Percentiles rank a stretch among this genome's conserved stretches.
These are phyloP conservation scores for Camillea tinctor DNA, from an alignment of 2,329 filamentous ascomycete genomes.

Conservation along the genomic window DNA sequence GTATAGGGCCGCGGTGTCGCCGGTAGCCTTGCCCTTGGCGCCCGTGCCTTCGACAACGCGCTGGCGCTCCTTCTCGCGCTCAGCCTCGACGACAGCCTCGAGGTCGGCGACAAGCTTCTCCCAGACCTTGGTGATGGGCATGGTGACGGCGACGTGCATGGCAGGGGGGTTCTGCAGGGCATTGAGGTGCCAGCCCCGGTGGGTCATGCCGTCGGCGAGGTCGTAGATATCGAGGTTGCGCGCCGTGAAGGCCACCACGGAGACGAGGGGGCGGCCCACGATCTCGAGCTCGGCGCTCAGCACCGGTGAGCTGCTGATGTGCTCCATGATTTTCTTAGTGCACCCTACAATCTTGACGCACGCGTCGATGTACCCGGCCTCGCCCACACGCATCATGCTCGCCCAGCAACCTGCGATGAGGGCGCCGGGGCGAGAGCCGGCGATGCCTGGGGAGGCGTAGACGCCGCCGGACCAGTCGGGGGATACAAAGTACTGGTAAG, in stretches of 20 bases:
- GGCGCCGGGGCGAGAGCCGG: constrained; percentile 87
- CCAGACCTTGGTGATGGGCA: constrained; percentile 78
- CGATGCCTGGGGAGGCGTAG: constrained; percentile 89
- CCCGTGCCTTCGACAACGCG: constrained; percentile 68
- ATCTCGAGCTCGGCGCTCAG: constrained; percentile 74
- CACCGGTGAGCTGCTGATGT: constrained; percentile 67
- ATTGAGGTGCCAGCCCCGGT: constrained; percentile 92
- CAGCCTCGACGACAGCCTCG: constrained; percentile 64
- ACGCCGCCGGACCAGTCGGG: constrained; percentile 95
- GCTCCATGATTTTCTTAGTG: constrained; percentile 76
- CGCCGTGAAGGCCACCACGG: constrained; percentile 85
- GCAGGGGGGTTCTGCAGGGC: constrained; percentile 88
- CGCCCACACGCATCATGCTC: constrained; percentile 82
- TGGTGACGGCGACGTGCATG: constrained; percentile 89
- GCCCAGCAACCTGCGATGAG: constrained; percentile 97
- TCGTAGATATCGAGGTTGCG: constrained; percentile 84
- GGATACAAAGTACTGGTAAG: constrained; percentile 94
- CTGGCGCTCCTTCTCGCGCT: constrained; percentile 78
- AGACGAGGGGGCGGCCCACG: constrained; percentile 82
- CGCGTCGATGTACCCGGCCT: constrained; percentile 81
- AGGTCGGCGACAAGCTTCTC: constrained; percentile 76
- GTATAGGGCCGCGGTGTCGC: constrained; percentile 85
- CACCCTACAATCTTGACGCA: constrained; percentile 87
- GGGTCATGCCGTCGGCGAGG: constrained; percentile 82
- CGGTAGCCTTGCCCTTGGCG: constrained; percentile 63